phyloP scores from a whole-genome alignment of 768 basidiomycete genomes.

The Kondoa malvinella region DNA sequence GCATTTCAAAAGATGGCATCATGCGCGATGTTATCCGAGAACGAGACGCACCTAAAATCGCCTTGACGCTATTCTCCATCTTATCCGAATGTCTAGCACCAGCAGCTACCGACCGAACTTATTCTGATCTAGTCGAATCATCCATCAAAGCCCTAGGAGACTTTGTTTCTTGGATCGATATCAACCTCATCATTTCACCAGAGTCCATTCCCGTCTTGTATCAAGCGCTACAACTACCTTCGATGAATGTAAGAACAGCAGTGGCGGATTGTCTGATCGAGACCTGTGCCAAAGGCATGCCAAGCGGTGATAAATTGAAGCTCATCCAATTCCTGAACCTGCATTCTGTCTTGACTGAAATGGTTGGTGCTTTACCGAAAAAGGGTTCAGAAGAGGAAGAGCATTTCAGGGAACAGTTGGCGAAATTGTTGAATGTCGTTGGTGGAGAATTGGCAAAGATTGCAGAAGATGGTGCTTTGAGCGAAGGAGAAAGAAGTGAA shows the following conservation, averaged over 20 bases:
- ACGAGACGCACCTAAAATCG: slow-evolving; percentile 62
- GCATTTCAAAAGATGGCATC: slow-evolving; percentile 63
- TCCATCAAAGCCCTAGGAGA: slow-evolving; percentile 82
- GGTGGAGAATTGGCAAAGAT: slow-evolving; percentile 72
- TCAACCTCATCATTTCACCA: slow-evolving; percentile 84
- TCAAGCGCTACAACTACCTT: slow-evolving; percentile 40
- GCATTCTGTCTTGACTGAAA: slow-evolving; percentile 57
- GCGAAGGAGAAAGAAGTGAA: slow-evolving; percentile 6
- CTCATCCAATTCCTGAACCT: slow-evolving; percentile 76
- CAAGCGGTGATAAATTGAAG: slow-evolving; percentile 72
- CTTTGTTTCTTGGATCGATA: slow-evolving; percentile 96
- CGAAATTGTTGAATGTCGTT: slow-evolving; percentile 59
- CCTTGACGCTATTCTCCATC: slow-evolving; percentile 69
- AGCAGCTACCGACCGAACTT: slow-evolving; percentile 36
- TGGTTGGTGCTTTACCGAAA: slow-evolving; percentile 39
- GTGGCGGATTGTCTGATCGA: slow-evolving; percentile 62
- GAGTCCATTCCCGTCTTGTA: slow-evolving; percentile 72
- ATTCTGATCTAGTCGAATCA: slow-evolving; percentile 64
- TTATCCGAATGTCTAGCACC: slow-evolving; percentile 48
- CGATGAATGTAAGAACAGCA: slow-evolving; percentile 59
- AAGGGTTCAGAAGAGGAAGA: slow-evolving; percentile 57
- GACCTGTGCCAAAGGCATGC: slow-evolving; percentile 81
- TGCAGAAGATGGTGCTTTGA: slow-evolving; percentile 41
- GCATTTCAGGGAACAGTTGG: slow-evolving; percentile 73
- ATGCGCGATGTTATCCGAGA: slow-evolving; percentile 81